Conservation (phyloP, 2,329 filamentous ascomycete species). For the Dryadomyces sulphureus region DNA sequence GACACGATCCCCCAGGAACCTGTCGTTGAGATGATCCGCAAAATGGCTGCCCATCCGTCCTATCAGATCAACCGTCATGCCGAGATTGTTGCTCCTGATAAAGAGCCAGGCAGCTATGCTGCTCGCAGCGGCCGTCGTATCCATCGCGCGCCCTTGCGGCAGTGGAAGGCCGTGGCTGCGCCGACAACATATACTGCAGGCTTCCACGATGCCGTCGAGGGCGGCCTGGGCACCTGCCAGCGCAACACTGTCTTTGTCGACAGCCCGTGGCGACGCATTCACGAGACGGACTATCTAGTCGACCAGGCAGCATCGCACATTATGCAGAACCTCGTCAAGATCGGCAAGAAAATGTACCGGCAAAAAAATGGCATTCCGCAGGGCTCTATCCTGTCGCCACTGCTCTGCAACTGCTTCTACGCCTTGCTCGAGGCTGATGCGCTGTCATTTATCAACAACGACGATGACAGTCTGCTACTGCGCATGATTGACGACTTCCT, state of each 20-base stretch:
- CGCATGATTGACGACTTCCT: constrained; percentile 88
- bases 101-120: constrained; percentile 16
- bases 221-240: constrained; percentile 25
- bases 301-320: constrained; percentile 66
- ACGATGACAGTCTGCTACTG: constrained; percentile 49
- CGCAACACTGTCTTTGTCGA: constrained; percentile 68
- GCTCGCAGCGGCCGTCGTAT: neutral
- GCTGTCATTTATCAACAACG: constrained; percentile 46
- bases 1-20: constrained; percentile 82
- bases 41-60: constrained; percentile 35
- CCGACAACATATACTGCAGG: constrained; percentile 23
- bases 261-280: constrained; percentile 40
- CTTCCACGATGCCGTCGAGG: constrained; percentile 31
- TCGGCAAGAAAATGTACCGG: constrained; percentile 77
- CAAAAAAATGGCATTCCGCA: constrained; percentile 87
- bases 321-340: constrained; percentile 69
- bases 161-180: constrained; percentile 40
- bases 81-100: constrained; percentile 33
- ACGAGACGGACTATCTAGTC: constrained; percentile 46
- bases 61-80: constrained; percentile 66
- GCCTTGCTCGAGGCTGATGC: constrained; percentile 63
- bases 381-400: constrained; percentile 73
- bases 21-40: constrained; percentile 51
- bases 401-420: constrained; percentile 93
- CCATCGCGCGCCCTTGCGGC: constrained; percentile 16